Evolutionary conservation across 305 asterid species (phyloP).

Genomic region (Caryopteris hybrid): DNA sequence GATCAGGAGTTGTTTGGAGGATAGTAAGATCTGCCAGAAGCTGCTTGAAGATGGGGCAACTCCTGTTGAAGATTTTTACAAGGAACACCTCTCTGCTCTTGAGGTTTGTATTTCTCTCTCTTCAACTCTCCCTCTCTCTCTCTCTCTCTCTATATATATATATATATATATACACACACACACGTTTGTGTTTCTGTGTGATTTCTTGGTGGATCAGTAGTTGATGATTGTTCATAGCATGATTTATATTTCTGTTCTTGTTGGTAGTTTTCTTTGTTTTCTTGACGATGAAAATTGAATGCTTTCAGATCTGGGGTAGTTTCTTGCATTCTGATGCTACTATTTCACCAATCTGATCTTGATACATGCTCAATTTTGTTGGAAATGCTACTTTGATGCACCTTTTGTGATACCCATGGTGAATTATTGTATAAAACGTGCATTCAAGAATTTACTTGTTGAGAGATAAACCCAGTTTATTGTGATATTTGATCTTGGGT

Average conservation of each 20-base stretch:
- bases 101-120: slow-evolving; percentile 44
- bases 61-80: slow-evolving; percentile 38
- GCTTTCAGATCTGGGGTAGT: slow-evolving; percentile 8
- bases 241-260: background rate
- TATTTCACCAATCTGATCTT: background rate
- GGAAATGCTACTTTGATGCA: background rate
- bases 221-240: background rate
- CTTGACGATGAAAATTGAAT: background rate
- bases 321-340: background rate
- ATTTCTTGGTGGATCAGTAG: background rate
- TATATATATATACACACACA: too few relatives aligned
- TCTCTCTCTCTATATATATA: too few relatives aligned
- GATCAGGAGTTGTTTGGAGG: slow-evolving; percentile 68
- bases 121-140: too few relatives aligned
- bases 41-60: slow-evolving; percentile 34
- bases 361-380: background rate
- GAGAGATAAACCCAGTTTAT: background rate
- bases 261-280: background rate
- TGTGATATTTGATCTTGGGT: slow-evolving; percentile 8
- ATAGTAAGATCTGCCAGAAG: slow-evolving; percentile 61
- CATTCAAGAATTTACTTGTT: background rate
- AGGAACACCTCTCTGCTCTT: slow-evolving; percentile 57
- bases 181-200: too few relatives aligned
- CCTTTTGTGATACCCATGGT: background rate
- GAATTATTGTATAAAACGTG: too few relatives aligned